Base-by-base conservation (phyloP, 345 rosid genomes). In the Camelina laxa region DNA sequence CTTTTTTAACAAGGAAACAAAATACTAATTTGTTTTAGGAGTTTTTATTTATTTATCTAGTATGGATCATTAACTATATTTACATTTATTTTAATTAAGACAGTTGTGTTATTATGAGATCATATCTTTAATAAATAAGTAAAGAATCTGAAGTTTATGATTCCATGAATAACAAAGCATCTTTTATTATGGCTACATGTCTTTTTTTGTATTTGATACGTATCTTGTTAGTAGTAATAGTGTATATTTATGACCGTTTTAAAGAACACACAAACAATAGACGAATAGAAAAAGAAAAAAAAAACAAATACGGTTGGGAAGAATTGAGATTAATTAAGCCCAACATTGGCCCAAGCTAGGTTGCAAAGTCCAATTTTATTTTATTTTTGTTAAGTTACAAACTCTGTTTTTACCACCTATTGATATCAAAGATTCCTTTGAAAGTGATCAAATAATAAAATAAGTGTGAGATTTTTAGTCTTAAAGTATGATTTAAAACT, bases 291-390 rank as follows among this genome's bases (percentile, higher is more conserved):
- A 6, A 33, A 33, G 7, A 33, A 33, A 33, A 33, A 30, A 33
- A 33, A 7, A 33, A 33, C 9, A 33, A 7, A 1, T 2, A 36
- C 11, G 39, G 9, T 65, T 66, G 20, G 33, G 3, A 45, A 33
- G 5, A 66, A 33, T 3, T 13, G 15, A 51, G 38, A 54, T 24
- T 54, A 53, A 57, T 27, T 6, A 33, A 36, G 74, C 79, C 73
- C 79, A 67, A 30, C 67, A 67, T 24, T 47, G 61, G 79, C 79
- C 79, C 79, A 49, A 31, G 19, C 16, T 48, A 16, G 20, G 62
- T 41, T 35, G 13, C 9, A 19, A 5, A 17, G 27, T 59, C 3
- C 6, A 8, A 6, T n/a, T 58, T 9, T 15, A 7, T 36, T 19
- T 16, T 17, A 1, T 5, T 9, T 16, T 57, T 8, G 0, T 9